Percentiles rank a stretch among this genome's conserved stretches.
These are phyloP conservation scores for Blastomyces gilchristii DNA, from an alignment of 2,329 filamentous ascomycete genomes.

Conservation along the genomic window DNA sequence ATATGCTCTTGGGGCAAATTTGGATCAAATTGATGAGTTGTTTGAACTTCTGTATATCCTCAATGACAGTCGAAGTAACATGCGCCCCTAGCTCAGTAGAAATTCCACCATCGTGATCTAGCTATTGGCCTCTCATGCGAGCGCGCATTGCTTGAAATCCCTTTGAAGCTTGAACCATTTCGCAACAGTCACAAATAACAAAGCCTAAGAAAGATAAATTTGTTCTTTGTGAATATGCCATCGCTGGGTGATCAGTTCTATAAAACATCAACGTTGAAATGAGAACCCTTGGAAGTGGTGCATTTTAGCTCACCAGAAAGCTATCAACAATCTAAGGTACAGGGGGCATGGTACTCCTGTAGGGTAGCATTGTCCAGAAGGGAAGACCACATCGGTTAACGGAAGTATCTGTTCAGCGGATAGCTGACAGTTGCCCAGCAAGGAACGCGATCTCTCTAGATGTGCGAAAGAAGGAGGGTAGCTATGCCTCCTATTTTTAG, in stretches of 20 bases:
- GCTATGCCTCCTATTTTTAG: background rate
- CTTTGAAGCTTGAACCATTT: background rate
- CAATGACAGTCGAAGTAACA: background rate
- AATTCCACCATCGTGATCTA: background rate
- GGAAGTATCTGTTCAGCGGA: background rate
- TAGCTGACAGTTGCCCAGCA: background rate
- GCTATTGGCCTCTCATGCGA: background rate
- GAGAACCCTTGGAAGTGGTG: background rate
- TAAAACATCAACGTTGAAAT: background rate
- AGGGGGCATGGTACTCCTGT: background rate
- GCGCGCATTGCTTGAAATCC: background rate
- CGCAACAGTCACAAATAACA: background rate
- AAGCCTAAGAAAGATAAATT: background rate
- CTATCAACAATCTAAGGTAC: background rate
- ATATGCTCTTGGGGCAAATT: slow-evolving; percentile 51
- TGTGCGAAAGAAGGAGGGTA: background rate
- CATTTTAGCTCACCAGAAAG: background rate
- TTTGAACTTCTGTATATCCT: slow-evolving; percentile 7
- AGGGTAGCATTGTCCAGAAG: background rate
- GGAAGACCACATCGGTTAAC: background rate
- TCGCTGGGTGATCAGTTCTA: background rate
- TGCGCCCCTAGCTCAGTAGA: background rate
- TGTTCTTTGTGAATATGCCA: background rate
- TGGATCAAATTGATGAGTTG: slow-evolving; percentile 40
- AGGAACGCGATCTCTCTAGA: background rate